Base-by-base conservation (phyloP, 768 basidiomycete genomes). In the Pleurotus giganteus region DNA sequence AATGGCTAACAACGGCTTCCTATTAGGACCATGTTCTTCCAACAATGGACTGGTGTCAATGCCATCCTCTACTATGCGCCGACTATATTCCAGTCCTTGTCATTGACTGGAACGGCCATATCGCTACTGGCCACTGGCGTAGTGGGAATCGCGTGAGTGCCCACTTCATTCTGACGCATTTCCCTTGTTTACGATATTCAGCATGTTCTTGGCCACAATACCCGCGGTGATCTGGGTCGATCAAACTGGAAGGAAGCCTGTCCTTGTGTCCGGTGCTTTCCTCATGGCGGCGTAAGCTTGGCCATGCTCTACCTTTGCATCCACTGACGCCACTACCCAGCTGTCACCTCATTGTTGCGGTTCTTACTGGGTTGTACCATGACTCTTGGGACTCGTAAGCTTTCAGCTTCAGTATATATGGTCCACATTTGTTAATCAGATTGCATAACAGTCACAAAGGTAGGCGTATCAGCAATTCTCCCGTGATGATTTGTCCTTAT, bases 221-320 rank as follows among this genome's bases (percentile, higher is more conserved):
- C 89, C 89, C 3, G 88, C 89, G 2, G 88, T 91, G 17, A 74
- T 91, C n/a, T 91, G 84, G 75, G 80, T 92, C 28, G 89, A 91
- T 68, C 81, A 87, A 58, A 63, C 84, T 23, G 90, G 89, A 19
- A 82, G 89, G 31, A 88, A 84, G 67, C 89, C 89, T 5, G 83
- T 89, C 39, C 65, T 88, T 55, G 69, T 88, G 21, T 86, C 84
- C n/a, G 87, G 87, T 6, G 87, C 86, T 3, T 83, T 89, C 69
- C 61, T 85, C 37, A 89, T 88, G 87, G 87, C 81, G 37, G 72
- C 65, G 77, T 86, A 63, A 59, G 73, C 67, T 13, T 36, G 50
- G 5, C 59, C 57, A 42, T 56, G 47, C 26, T 44, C 11, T n/a
- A 24, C 13, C 29, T 39, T 34, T 21, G 23, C 23, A 32, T 46